phyloP scores from a whole-genome alignment of 192 early-diverging fungal genomes.

The Entomortierella parvispora region DNA sequence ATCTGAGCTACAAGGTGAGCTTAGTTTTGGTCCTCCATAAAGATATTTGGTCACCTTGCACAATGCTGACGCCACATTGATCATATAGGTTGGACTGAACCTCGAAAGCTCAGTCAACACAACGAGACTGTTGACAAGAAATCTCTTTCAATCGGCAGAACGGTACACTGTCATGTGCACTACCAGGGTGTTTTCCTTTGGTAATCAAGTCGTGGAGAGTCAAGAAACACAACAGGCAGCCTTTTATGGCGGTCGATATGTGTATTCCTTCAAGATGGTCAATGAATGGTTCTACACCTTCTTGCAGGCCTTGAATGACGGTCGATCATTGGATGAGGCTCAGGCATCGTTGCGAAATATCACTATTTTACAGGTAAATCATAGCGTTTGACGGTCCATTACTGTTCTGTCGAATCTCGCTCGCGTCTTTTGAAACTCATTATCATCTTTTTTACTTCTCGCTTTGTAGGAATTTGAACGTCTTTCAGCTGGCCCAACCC shows the following conservation, averaged over 20 bases:
- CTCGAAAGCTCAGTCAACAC: constrained; percentile 2
- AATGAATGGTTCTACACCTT: constrained; percentile 53
- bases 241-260: constrained; percentile 46
- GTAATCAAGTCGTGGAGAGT: constrained; percentile 49
- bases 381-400: not conserved
- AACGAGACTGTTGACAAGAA: constrained; percentile 8
- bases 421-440: too few species aligned
- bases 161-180: constrained; percentile 55
- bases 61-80: too few species aligned
- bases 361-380: constrained; percentile 27
- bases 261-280: constrained; percentile 59
- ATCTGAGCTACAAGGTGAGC: constrained; percentile 5
- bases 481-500: not conserved
- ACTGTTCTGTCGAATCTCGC: too few species aligned
- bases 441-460: not conserved
- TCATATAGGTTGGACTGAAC: constrained; percentile 36
- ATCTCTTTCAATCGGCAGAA: constrained; percentile 56
- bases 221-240: constrained; percentile 58
- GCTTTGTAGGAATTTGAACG: constrained; percentile 18
- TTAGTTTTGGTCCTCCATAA: not conserved
- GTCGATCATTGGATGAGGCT: constrained; percentile 7
- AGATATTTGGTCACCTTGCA: too few species aligned
- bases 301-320: constrained; percentile 6
- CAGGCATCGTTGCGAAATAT: constrained; percentile 33
- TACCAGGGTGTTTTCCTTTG: constrained; percentile 61